These are phyloP conservation scores for Ceriops tagal DNA, from an alignment of 345 rosid genomes.

Conservation along the genomic window DNA sequence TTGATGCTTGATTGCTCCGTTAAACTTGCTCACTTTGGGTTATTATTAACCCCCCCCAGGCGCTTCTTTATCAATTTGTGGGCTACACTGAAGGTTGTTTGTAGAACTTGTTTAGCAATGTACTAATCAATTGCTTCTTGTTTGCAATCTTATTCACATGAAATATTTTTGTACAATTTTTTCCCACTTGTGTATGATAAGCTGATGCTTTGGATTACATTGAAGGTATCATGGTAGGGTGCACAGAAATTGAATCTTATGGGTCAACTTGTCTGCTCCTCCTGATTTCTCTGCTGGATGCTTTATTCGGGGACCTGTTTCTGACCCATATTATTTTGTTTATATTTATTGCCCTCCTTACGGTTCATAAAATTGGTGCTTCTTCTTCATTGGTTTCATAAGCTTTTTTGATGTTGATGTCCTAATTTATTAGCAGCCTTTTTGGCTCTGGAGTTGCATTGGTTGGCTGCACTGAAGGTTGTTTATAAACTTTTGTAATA, in stretches of 20 bases:
- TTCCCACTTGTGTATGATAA: constrained; percentile 25
- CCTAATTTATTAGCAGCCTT: neutral
- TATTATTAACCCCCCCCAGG: neutral
- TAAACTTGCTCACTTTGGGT: neutral
- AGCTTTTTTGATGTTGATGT: neutral
- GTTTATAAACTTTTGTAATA: neutral
- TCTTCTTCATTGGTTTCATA: neutral
- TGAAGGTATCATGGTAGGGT: constrained; percentile 59
- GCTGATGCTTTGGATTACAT: constrained; percentile 54
- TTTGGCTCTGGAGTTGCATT: neutral
- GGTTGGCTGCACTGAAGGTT: neutral
- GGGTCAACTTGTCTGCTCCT: constrained; percentile 43
- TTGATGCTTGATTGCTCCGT: neutral
- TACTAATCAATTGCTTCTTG: neutral
- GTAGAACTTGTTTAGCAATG: neutral
- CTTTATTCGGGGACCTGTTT: constrained; percentile 38
- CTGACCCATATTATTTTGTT: constrained; percentile 20
- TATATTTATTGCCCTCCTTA: neutral
- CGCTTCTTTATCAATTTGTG: neutral
- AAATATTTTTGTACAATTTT: no score
- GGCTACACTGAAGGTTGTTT: neutral
- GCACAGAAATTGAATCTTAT: constrained; percentile 32
- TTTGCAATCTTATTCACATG: neutral
- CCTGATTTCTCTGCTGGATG: constrained; percentile 20
- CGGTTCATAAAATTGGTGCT: neutral